Conservation (phyloP, 306 rosid genomes). For the Sicyos edulis region DNA sequence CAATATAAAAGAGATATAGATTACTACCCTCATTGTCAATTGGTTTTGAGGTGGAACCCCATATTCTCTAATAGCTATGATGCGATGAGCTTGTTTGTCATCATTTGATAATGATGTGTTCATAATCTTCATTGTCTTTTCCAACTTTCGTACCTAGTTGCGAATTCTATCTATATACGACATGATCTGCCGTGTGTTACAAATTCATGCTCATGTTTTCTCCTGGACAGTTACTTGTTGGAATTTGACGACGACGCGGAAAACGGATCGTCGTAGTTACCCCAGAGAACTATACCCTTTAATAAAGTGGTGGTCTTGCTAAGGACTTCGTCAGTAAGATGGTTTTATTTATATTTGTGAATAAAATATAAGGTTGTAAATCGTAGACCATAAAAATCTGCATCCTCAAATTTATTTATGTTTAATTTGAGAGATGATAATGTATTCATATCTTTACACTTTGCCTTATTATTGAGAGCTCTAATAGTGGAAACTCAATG, state of each 20-base stretch:
- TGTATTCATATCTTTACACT: conserved; percentile 5
- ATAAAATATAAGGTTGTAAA: conserved; percentile 28
- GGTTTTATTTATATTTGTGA: conserved; percentile 27
- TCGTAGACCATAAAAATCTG: neutral
- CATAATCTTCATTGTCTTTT: too few relatives aligned
- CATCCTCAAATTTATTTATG: neutral
- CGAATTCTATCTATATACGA: neutral
- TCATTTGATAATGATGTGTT: neutral
- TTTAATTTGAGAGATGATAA: conserved; percentile 12
- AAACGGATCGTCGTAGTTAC: conserved; percentile 69
- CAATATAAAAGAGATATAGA: too few relatives aligned
- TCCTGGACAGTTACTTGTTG: conserved; percentile 68
- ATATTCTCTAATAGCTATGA: too few relatives aligned
- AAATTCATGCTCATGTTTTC: conserved; percentile 12
- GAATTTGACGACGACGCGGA: conserved; percentile 99
- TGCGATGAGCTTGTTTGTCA: neutral
- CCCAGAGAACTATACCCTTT: conserved; percentile 86
- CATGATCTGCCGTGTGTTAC: neutral
- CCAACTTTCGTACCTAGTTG: neutral
- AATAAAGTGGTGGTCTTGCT: conserved; percentile 86
- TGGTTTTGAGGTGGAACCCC: too few relatives aligned
- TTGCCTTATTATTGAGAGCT: neutral
- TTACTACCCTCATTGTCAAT: too few relatives aligned
- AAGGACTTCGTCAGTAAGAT: conserved; percentile 83
- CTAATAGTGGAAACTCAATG: neutral